Base-by-base conservation (phyloP, 2,329 filamentous ascomycete genomes). In the Knufia petricola region DNA sequence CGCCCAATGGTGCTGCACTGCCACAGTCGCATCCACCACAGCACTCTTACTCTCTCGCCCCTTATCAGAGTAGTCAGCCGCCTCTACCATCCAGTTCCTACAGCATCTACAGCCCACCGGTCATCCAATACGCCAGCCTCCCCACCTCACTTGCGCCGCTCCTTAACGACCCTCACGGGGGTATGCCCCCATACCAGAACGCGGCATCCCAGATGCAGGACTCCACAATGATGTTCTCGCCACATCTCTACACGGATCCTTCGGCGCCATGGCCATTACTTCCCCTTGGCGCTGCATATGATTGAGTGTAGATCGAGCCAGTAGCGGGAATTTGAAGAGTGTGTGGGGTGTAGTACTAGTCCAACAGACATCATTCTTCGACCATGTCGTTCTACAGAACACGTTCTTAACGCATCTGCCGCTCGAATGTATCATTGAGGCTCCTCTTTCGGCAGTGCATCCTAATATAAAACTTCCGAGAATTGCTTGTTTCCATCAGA, bases 81-180 rank as follows among this genome's bases (percentile, higher is more conserved):
- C 20, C 24, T 28, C 26, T 40, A 20, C 19, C 44, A 3, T 24
- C 37, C 38, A 20, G 7, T 17, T 10, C 44, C 43, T 51, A 50
- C 26, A 20, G 15, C 38, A 46, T 42, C 24, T 44, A 51, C 52
- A 28, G 34, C 46, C 31, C 54, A 3, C 28, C 34, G 3, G 39
- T 44, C 8, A 38, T 50, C 8, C 51, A 48, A 34, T 52, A 38
- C 12, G 26, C 42, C 17, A 24, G 46, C 13, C 40, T 53, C 7
- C 50, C 56, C 4, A 54, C 56, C 17, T 56, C 54, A 3, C 46
- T 55, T 30, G 52, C 56, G 12, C 56, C 56, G 2, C 31, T 54
- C 40, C 52, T 56, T 13, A 57, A 56, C 32, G 50, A 53, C 10
- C n/a, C 21, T 3, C 46, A 36, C 8, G 24, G n/a, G 3, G 15